Percentiles rank a stretch among this genome's conserved stretches.
phyloP scores from a whole-genome alignment of 257 asterid genomes.

The Penstemon eatonii region DNA sequence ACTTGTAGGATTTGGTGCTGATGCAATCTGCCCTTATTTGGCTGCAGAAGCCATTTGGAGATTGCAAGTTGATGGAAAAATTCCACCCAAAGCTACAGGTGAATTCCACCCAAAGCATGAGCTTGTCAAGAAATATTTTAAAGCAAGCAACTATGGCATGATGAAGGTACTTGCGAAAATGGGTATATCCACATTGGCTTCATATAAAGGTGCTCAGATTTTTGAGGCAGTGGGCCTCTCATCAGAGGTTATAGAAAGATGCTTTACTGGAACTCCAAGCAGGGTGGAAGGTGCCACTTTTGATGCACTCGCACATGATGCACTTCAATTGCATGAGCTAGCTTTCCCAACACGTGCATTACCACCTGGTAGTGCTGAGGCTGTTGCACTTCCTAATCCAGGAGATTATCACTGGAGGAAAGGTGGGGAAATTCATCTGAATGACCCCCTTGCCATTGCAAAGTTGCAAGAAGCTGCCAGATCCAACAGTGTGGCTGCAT shows the following conservation, averaged over 20 bases:
- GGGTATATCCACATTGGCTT: conserved; percentile 99
- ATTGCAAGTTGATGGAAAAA: conserved; percentile 95
- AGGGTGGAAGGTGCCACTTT: conserved; percentile 99
- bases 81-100: conserved; percentile 83
- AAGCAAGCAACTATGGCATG: conserved; percentile 95
- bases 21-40: conserved; percentile 94
- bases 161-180: conserved; percentile 98
- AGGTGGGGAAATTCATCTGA: conserved; percentile 93
- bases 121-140: conserved; percentile 75
- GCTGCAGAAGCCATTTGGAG: conserved; percentile 95
- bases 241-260: conserved; percentile 90
- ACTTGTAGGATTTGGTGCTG: conserved; percentile 97
- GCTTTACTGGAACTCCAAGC: conserved; percentile 96
- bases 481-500: conserved; percentile 87
- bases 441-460: conserved; percentile 95
- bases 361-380: conserved; percentile 95
- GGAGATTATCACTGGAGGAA: conserved; percentile 99
- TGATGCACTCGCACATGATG: conserved; percentile 87
- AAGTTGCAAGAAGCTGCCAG: conserved; percentile 94
- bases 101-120: conserved; percentile 83
- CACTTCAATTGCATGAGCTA: conserved; percentile 80
- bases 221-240: conserved; percentile 99
- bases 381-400: conserved; percentile 95
- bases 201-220: conserved; percentile 98
- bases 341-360: conserved; percentile 86